phyloP scores from a whole-genome alignment of 2,329 filamentous ascomycete species.

The Hypoxylon sp. region DNA sequence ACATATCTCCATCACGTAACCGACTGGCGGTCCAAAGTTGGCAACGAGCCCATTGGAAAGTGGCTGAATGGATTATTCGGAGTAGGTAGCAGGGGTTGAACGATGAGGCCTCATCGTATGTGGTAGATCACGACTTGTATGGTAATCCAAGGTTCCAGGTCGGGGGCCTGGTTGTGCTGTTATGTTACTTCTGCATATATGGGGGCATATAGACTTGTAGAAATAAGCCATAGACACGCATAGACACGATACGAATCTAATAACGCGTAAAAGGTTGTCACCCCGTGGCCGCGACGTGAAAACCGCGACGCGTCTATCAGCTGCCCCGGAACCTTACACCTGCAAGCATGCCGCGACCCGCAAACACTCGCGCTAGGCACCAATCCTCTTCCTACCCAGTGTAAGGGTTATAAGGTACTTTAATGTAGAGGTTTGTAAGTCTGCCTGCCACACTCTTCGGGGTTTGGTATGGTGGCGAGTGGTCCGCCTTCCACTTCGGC shows the following conservation, averaged over 20 bases:
- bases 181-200: constrained; percentile 14
- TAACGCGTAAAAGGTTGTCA: neutral
- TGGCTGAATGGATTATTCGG: constrained; percentile 54
- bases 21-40: constrained; percentile 48
- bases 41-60: constrained; percentile 42
- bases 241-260: constrained; percentile 20
- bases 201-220: constrained; percentile 20
- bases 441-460: neutral
- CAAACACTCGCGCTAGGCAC: too few species aligned
- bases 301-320: neutral
- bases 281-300: neutral
- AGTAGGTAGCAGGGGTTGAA: constrained; percentile 3
- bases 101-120: neutral
- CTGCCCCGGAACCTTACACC: too few species aligned
- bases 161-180: neutral
- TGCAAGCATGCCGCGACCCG: too few species aligned
- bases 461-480: neutral
- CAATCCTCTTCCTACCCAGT: too few species aligned
- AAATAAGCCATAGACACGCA: neutral
- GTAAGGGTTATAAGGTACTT: neutral
- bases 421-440: neutral
- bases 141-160: neutral
- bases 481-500: too few species aligned
- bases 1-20: constrained; percentile 48
- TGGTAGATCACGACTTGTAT: neutral